A percentile compares a stretch with the other conserved stretches of the same genome.
Evolutionary conservation across 495 filamentous ascomycete genomes (phyloP).

Genomic region (Viridothelium virens): DNA sequence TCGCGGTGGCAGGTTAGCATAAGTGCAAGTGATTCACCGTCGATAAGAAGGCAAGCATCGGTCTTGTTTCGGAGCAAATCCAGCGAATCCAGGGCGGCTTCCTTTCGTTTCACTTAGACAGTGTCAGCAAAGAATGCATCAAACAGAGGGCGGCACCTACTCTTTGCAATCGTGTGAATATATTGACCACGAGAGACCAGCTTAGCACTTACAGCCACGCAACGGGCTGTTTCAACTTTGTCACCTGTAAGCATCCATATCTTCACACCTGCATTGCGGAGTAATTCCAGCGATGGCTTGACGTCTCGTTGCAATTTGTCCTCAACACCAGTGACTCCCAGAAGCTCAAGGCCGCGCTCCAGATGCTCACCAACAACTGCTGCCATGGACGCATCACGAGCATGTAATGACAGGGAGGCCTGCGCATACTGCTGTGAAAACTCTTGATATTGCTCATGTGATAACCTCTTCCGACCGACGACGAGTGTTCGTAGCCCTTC

Average conservation of each 20-base stretch:
- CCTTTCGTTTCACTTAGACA: conserved; percentile 52
- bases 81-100: conserved; percentile 73
- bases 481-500: conserved; percentile 94
- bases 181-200: conserved; percentile 91
- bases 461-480: conserved; percentile 77
- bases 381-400: conserved; percentile 73
- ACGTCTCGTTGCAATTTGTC: conserved; percentile 94
- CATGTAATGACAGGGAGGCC: conserved; percentile 69
- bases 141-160: conserved; percentile 25
- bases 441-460: conserved; percentile 63
- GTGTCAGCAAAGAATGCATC: not conserved
- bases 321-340: conserved; percentile 95
- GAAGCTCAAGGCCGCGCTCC: conserved; percentile 79
- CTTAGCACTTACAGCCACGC: conserved; percentile 90
- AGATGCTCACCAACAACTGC: conserved; percentile 70
- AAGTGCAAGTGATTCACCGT: conserved; percentile 79
- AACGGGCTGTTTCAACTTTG: conserved; percentile 96
- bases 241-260: conserved; percentile 99
- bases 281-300: conserved; percentile 85
- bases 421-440: conserved; percentile 70
- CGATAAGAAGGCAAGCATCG: conserved; percentile 85
- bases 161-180: conserved; percentile 86
- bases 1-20: conserved; percentile 73
- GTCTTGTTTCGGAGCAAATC: conserved; percentile 82
- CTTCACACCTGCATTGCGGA: conserved; percentile 97